These are phyloP conservation scores for Sphaerulina musiva DNA, from an alignment of 2,329 filamentous ascomycete genomes.

Conservation along the genomic window DNA sequence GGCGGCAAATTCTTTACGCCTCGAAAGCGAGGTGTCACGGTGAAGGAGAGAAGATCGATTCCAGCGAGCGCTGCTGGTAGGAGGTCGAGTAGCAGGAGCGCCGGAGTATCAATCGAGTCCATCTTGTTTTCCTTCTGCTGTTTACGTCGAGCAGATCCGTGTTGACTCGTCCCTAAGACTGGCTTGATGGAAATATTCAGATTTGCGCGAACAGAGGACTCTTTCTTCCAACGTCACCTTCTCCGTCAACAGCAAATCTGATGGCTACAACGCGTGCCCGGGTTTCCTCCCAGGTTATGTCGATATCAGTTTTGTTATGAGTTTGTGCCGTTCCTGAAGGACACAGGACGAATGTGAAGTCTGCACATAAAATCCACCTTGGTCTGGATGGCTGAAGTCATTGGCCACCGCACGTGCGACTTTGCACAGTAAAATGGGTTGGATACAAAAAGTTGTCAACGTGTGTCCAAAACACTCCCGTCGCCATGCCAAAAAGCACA, in stretches of 20 bases:
- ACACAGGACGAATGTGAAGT: background rate
- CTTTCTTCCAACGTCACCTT: too few species aligned
- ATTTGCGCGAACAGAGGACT: too few species aligned
- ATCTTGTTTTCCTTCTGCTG: constrained; percentile 11
- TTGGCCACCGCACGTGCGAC: background rate
- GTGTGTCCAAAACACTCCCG: too few species aligned
- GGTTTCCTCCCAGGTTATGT: too few species aligned
- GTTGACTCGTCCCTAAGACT: background rate
- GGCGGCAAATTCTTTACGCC: constrained; percentile 54
- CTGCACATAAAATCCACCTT: background rate
- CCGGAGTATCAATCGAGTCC: constrained; percentile 25
- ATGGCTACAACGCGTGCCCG: too few species aligned
- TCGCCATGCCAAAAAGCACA: too few species aligned
- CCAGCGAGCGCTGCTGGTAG: constrained; percentile 46
- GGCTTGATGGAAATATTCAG: too few species aligned
- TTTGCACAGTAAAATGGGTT: background rate
- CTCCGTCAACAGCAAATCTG: too few species aligned
- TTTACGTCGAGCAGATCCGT: background rate
- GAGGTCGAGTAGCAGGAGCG: constrained; percentile 40
- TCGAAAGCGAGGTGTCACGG: constrained; percentile 54
- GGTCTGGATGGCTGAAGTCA: background rate
- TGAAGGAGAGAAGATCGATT: constrained; percentile 55
- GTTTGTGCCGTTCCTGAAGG: too few species aligned
- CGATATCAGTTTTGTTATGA: too few species aligned
- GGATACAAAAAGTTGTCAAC: background rate